Percentiles rank a stretch among this genome's conserved stretches.
Conservation (phyloP, 805 yeast species). For the Yarrowia sp. region DNA sequence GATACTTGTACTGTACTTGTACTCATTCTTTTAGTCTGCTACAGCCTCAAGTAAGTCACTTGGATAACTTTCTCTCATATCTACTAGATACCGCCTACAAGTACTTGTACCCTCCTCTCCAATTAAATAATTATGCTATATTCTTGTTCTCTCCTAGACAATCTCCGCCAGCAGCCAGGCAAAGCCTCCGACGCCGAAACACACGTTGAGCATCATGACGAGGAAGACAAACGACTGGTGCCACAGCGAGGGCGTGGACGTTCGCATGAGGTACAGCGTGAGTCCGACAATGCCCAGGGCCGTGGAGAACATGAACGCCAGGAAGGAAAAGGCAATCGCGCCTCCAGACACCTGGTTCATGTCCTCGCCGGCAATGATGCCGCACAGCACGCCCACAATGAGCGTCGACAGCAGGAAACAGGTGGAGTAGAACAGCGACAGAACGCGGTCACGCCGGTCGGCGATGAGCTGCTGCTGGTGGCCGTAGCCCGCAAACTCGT, state of each 20-base stretch:
- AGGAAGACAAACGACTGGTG: slow-evolving; percentile 57
- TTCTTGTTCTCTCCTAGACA: neutral
- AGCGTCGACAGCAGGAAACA: slow-evolving; percentile 54
- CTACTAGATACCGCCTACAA: no score
- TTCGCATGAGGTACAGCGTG: slow-evolving; percentile 56
- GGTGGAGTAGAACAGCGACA: slow-evolving; percentile 56
- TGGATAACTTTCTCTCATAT: no score
- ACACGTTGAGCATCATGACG: slow-evolving; percentile 52
- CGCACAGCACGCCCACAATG: slow-evolving; percentile 56
- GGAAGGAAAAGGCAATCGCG: slow-evolving; percentile 49
- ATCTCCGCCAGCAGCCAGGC: slow-evolving; percentile 48
- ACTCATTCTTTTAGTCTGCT: no score
- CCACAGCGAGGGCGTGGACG: slow-evolving; percentile 51
- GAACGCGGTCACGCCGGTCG: slow-evolving; percentile 53
- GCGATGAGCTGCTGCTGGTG: slow-evolving; percentile 28
- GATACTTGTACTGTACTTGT: no score
- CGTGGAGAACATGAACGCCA: slow-evolving; percentile 55
- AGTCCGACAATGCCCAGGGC: slow-evolving; percentile 55
- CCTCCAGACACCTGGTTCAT: slow-evolving; percentile 45
- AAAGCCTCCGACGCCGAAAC: slow-evolving; percentile 56
- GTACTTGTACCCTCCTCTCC: no score
- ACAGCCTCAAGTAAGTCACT: no score
- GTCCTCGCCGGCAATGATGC: slow-evolving; percentile 52
- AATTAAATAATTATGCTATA: no score
- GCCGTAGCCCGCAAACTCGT: slow-evolving; percentile 38